Base-by-base conservation (phyloP, 1,284 basidiomycete genomes). In the Wallemia hederae region DNA sequence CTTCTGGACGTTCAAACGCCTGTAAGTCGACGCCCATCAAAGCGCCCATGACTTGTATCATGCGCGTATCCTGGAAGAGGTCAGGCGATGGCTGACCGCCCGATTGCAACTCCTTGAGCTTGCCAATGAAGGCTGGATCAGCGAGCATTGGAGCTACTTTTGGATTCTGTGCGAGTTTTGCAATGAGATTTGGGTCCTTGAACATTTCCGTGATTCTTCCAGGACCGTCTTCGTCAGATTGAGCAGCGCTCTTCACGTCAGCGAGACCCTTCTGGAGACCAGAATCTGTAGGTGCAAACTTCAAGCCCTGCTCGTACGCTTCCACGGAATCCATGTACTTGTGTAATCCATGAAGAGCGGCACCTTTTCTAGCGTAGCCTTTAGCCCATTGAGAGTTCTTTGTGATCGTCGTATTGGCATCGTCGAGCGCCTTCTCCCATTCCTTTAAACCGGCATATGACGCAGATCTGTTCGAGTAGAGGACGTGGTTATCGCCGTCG, bases 1-100 rank as follows among this genome's bases (percentile, higher is more conserved):
- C 88, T 73, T 88, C 85, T 26, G 84, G 82, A 62, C 89, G 77
- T 62, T 80, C 76, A 71, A 86, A 86, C 59, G 83, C 88, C 70
- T 87, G 81, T 70, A 97, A 78, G 71, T 97, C 89, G 65, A 97
- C 78, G 59, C 89, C 89, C 85, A 96, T 90, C 63, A 89, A 76
- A 11, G 81, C 91, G 63, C 91, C 91, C 63, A 96, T 77, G 24
- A 90, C 89, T 66, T 71, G 70, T 65, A 96, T 85, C 86, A 94
- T 92, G 62, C 91, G 79, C 33, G 90, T 81, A 71, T 97, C 90
- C 65, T 79, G 74, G 66, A 85, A 72, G 65, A 65, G 69, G 79
- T 64, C 64, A 27, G 64, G 62, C 1, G 66, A 67, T 25, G 69
- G 64, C 59, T 64, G 62, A 15, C 67, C 70, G 63, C 69, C 68